Evolutionary conservation across 2,329 filamentous ascomycete species (phyloP).

Genomic region (Aspergillus sp.): DNA sequence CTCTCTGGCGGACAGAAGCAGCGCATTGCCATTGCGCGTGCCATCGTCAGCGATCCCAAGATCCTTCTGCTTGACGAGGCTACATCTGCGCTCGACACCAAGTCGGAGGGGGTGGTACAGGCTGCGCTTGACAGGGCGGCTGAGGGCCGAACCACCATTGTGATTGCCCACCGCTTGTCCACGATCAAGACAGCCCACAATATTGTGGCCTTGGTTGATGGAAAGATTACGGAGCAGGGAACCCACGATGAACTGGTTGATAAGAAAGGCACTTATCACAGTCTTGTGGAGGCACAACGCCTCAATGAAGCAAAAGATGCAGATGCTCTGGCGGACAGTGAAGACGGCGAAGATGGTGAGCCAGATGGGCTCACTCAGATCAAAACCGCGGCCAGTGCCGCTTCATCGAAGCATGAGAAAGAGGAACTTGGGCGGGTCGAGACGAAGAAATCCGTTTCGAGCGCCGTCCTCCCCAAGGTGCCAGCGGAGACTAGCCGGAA

Average conservation of each 20-base stretch:
- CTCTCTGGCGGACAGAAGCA: slow-evolving; percentile 95
- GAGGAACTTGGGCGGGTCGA: slow-evolving; percentile 34
- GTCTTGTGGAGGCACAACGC: slow-evolving; percentile 78
- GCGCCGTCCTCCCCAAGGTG: slow-evolving; percentile 54
- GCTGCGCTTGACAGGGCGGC: slow-evolving; percentile 80
- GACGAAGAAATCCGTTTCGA: slow-evolving; percentile 54
- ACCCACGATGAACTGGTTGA: slow-evolving; percentile 72
- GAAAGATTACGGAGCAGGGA: slow-evolving; percentile 85
- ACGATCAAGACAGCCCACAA: slow-evolving; percentile 93
- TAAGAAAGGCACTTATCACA: slow-evolving; percentile 63
- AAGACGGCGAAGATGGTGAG: slow-evolving; percentile 15
- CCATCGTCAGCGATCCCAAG: slow-evolving; percentile 83
- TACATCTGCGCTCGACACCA: slow-evolving; percentile 86
- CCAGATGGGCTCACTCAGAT: slow-evolving; percentile 22
- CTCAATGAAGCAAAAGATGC: slow-evolving; percentile 51
- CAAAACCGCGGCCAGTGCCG: slow-evolving; percentile 24
- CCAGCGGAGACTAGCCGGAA: slow-evolving; percentile 43
- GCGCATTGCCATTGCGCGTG: slow-evolving; percentile 86
- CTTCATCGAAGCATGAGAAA: slow-evolving; percentile 18
- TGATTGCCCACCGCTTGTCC: slow-evolving; percentile 88
- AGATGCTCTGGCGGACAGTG: slow-evolving; percentile 18
- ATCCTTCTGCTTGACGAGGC: slow-evolving; percentile 90
- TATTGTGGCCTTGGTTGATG: slow-evolving; percentile 84
- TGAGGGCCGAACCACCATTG: slow-evolving; percentile 82
- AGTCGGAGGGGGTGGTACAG: slow-evolving; percentile 89